Percentiles rank a stretch among this genome's conserved stretches.
Evolutionary conservation across 148 eudicot species (phyloP).

Genomic region (Camellia sinensis): DNA sequence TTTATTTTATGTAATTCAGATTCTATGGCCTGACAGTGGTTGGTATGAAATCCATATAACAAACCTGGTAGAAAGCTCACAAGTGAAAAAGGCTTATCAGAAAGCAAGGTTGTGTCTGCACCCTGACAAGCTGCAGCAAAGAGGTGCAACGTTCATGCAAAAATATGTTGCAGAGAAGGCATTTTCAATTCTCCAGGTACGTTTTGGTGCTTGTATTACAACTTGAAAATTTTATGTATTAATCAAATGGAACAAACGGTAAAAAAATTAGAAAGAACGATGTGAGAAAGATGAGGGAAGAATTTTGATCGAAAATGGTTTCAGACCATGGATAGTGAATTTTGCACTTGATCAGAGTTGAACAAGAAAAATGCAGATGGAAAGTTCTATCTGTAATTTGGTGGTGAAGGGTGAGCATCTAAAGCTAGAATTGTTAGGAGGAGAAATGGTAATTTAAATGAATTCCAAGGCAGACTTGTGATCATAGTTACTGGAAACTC

Average conservation of each 20-base stretch:
- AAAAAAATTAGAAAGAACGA: not conserved
- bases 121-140: slow-evolving; percentile 65
- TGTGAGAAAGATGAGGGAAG: not conserved
- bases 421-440: too few species aligned
- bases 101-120: slow-evolving; percentile 57
- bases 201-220: not conserved
- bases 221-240: not conserved
- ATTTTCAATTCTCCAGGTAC: slow-evolving; percentile 55
- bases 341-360: not conserved
- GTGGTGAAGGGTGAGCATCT: not conserved
- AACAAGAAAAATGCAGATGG: not conserved
- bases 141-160: slow-evolving; percentile 44
- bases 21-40: slow-evolving; percentile 54
- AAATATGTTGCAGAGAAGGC: slow-evolving; percentile 50
- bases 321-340: not conserved
- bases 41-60: slow-evolving; percentile 40
- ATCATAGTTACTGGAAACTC: too few species aligned
- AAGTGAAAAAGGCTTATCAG: slow-evolving; percentile 59
- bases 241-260: not conserved
- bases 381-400: not conserved
- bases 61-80: slow-evolving; percentile 33
- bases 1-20: slow-evolving; percentile 22
- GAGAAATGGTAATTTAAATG: too few species aligned
- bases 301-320: not conserved
- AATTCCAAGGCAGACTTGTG: too few species aligned